Evolutionary conservation across 345 rosid species (phyloP).

Genomic region (Chamaenerion angustifolium): DNA sequence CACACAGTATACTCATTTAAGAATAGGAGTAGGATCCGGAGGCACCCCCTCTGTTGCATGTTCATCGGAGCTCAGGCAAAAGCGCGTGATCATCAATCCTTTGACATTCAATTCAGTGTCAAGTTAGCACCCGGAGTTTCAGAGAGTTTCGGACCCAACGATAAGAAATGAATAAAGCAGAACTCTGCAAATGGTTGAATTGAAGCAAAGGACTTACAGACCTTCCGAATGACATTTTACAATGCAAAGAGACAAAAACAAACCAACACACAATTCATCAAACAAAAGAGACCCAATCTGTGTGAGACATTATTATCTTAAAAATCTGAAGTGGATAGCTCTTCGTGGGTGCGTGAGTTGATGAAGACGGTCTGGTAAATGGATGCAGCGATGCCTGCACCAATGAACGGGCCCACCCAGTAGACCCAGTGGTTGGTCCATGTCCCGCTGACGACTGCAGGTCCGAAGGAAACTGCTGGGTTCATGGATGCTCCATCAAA

Average conservation of each 20-base stretch:
- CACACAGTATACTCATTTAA: too few relatives aligned
- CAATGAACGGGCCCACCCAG: slow-evolving; percentile 81
- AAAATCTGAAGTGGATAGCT: slow-evolving; percentile 50
- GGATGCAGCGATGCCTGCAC: slow-evolving; percentile 58
- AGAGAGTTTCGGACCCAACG: too few relatives aligned
- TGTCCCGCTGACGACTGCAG: slow-evolving; percentile 92
- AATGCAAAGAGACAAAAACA: not conserved
- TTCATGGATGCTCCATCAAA: slow-evolving; percentile 92
- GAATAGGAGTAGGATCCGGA: too few relatives aligned
- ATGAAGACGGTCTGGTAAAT: slow-evolving; percentile 55
- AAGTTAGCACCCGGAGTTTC: too few relatives aligned
- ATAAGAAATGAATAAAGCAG: not conserved
- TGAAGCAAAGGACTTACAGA: not conserved
- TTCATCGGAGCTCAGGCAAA: too few relatives aligned
- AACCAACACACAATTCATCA: not conserved
- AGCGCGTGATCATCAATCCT: too few relatives aligned
- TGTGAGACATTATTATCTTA: slow-evolving; percentile 5
- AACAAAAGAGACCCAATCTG: too few relatives aligned
- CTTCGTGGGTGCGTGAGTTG: slow-evolving; percentile 36
- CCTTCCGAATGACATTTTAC: not conserved
- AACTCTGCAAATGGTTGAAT: slow-evolving; percentile 1
- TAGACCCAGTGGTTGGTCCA: slow-evolving; percentile 90
- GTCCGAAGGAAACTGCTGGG: slow-evolving; percentile 91
- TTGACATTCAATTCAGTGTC: too few relatives aligned
- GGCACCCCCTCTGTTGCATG: too few relatives aligned